Base-by-base conservation (phyloP, 2,329 filamentous ascomycete genomes). In the Passalora sequoiae region DNA sequence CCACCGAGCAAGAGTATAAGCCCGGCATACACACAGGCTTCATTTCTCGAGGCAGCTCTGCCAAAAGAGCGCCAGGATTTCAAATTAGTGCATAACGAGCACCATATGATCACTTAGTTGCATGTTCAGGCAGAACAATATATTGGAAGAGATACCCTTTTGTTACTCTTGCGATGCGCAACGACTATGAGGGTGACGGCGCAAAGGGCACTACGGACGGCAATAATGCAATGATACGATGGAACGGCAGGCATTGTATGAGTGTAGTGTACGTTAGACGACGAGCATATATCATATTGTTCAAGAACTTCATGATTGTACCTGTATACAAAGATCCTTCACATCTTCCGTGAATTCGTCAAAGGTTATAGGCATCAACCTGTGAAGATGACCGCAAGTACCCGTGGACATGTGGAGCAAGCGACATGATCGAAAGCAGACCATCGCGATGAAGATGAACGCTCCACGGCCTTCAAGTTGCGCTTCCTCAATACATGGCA, bases 1-100 rank as follows among this genome's bases (percentile, higher is more conserved):
- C 16, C n/a, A 10, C 13, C 8, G 12, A 20, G 10, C 6, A 10
- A 4, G 31, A 42, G 6, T 5, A 21, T 5, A 35, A 42, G 16
- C 30, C 19, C 21, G 40, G 40, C 15, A 42, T 42, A 17, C 28
- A 30, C 6, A 42, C 31, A 15, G 30, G 40, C 21, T 42, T 36
- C 22, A 12, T 38, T 20, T 38, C 38, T 6, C 15, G 24, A 29
- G 12, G 24, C 6, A 9, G 17, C 3, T 4, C 24, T 7, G n/a
- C 9, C 10, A 39, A n/a, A 15, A 13, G 6, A 4, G 1, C 38
- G 4, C 25, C 16, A 7, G 28, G 25, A n/a, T 32, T 40, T 7
- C 27, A 33, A 4, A 21, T 40, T 13, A 19, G 8, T 20, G 28
- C 27, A 24, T 8, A 15, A n/a, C 20, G 22, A 28, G 4, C 13